Conservation (phyloP, 1,284 basidiomycete species). For the Amylostereum areolatum region DNA sequence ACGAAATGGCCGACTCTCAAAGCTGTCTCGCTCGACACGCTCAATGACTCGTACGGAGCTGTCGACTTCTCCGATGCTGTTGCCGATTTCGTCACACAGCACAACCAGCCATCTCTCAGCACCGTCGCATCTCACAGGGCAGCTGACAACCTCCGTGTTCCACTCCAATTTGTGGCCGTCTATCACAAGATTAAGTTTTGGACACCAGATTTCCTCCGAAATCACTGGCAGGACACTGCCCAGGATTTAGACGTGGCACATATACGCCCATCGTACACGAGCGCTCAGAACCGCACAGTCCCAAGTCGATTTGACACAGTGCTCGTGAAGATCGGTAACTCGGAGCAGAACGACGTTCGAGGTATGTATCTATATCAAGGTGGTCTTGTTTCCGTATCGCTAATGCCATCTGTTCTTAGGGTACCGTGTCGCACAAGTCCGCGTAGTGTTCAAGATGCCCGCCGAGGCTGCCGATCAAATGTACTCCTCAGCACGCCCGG, state of each 20-base stretch:
- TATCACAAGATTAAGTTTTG: neutral
- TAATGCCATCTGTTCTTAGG: too few species aligned
- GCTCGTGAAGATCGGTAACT: too few species aligned
- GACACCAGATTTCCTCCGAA: neutral
- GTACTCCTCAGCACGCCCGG: too few species aligned
- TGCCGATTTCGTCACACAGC: neutral
- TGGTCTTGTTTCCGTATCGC: too few species aligned
- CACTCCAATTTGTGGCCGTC: neutral
- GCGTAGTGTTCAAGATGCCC: too few species aligned
- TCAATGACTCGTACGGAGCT: neutral
- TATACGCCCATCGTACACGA: neutral
- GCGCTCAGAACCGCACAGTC: neutral
- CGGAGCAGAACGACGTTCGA: too few species aligned
- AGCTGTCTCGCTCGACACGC: neutral
- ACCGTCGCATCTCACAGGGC: neutral
- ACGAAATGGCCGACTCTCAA: neutral
- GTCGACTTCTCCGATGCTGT: neutral
- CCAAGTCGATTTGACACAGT: neutral
- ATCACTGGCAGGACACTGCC: neutral
- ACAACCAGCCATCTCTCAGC: neutral
- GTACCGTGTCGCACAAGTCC: too few species aligned
- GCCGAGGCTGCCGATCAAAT: too few species aligned
- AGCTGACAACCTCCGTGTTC: neutral
- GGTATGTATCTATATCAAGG: too few species aligned
- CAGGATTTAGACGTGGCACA: neutral